These are phyloP conservation scores for Cylindrotheca fusiformis DNA, from an alignment of 108 stramenopile species.

Conservation along the genomic window DNA sequence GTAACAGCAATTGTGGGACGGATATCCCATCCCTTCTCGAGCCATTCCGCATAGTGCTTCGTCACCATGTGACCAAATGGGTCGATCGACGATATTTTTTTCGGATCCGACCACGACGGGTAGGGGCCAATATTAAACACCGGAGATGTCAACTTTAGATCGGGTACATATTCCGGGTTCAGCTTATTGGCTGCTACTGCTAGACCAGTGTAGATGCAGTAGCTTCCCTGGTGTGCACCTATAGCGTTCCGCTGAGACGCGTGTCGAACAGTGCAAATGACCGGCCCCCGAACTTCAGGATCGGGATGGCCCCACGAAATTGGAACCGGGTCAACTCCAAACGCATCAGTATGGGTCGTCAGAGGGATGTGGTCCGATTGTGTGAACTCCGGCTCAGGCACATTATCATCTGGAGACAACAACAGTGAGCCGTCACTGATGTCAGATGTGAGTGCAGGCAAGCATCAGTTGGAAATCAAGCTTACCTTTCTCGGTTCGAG, in stretches of 20 bases:
- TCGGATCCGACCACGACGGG: slow-evolving; percentile 92
- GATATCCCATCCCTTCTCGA: slow-evolving; percentile 97
- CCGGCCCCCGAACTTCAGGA: slow-evolving; percentile 87
- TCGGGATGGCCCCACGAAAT: slow-evolving; percentile 91
- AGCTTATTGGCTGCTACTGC: slow-evolving; percentile 95
- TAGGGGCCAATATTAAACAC: slow-evolving; percentile 96
- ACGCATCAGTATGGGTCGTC: slow-evolving; percentile 88
- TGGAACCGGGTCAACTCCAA: slow-evolving; percentile 91
- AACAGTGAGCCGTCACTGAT: no score
- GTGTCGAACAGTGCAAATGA: slow-evolving; percentile 94
- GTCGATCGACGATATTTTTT: slow-evolving; percentile 94
- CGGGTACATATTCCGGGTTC: slow-evolving; percentile 92
- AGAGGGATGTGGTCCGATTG: slow-evolving; percentile 79
- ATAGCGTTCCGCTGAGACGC: slow-evolving; percentile 94
- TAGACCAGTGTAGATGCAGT: slow-evolving; percentile 97
- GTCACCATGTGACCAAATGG: slow-evolving; percentile 94
- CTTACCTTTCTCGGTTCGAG: slow-evolving; percentile 10
- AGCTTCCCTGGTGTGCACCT: slow-evolving; percentile 95
- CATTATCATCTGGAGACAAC: slow-evolving; percentile 9
- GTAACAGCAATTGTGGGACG: slow-evolving; percentile 99
- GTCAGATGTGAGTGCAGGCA: not conserved
- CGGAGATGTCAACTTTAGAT: slow-evolving; percentile 88
- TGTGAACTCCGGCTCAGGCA: slow-evolving; percentile 45
- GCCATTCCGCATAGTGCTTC: slow-evolving; percentile 75
- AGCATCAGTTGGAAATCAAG: no score